Conservation (phyloP, 1,139 yeast genomes). For the Meyerozyma athensensis region DNA sequence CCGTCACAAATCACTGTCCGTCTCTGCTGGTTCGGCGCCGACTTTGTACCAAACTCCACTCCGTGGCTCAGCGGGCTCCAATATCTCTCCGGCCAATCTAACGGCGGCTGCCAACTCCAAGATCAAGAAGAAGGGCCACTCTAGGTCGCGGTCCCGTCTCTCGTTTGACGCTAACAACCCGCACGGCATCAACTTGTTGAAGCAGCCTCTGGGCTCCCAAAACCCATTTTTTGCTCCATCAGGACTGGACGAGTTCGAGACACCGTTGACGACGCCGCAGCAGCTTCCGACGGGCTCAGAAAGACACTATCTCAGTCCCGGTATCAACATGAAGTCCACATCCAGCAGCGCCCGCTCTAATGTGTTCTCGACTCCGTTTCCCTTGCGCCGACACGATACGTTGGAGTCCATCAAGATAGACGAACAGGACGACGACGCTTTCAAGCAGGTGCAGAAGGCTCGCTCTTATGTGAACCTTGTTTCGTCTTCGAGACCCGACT, state of each 20-base stretch:
- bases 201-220: slow-evolving; percentile 2
- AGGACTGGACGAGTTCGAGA: slow-evolving; percentile 5
- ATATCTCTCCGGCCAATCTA: slow-evolving; percentile 22
- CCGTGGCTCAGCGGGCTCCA: slow-evolving; percentile 13
- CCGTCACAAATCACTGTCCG: slow-evolving; percentile 29
- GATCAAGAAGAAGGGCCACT: slow-evolving; percentile 34
- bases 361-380: slow-evolving; percentile 7
- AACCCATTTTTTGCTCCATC: slow-evolving; percentile 8
- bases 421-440: slow-evolving; percentile 43
- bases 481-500: not conserved
- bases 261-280: slow-evolving; percentile 1
- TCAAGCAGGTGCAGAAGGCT: slow-evolving; percentile 38
- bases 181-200: slow-evolving; percentile 1
- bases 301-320: not conserved
- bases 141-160: slow-evolving; percentile 38
- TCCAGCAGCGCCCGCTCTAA: slow-evolving; percentile 2
- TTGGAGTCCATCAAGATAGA: slow-evolving; percentile 34
- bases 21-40: slow-evolving; percentile 17
- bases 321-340: slow-evolving; percentile 6
- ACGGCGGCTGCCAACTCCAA: slow-evolving; percentile 18
- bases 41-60: slow-evolving; percentile 28
- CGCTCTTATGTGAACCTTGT: slow-evolving; percentile 25
- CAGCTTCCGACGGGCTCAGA: not conserved
- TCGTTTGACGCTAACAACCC: slow-evolving; percentile 30
- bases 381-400: slow-evolving; percentile 15